Evolutionary conservation across 768 basidiomycete genomes (phyloP).

Genomic region (Pisolithus orientalis): DNA sequence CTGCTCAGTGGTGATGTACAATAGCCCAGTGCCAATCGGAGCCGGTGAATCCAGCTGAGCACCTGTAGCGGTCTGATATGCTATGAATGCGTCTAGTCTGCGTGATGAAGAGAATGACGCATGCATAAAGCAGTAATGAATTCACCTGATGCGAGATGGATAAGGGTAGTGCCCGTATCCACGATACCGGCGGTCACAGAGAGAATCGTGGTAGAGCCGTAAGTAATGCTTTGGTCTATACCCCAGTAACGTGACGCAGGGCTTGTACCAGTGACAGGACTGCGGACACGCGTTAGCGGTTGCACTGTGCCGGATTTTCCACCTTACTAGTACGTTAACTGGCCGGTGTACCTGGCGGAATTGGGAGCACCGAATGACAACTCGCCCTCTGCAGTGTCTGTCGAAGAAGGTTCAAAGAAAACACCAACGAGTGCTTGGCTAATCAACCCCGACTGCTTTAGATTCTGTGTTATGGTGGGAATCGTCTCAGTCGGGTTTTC

Average conservation of each 20-base stretch:
- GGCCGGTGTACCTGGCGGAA: too few relatives aligned
- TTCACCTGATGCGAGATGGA: slow-evolving; percentile 40
- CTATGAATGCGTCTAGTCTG: slow-evolving; percentile 31
- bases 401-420: not conserved
- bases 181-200: slow-evolving; percentile 48
- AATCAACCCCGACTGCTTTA: not conserved
- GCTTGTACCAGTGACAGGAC: slow-evolving; percentile 38
- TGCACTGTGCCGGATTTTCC: too few relatives aligned
- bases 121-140: not conserved
- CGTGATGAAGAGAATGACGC: not conserved
- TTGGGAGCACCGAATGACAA: slow-evolving; percentile 26
- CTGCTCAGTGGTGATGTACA: slow-evolving; percentile 45
- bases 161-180: slow-evolving; percentile 52
- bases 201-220: slow-evolving; percentile 43
- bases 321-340: too few relatives aligned
- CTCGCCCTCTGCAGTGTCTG: slow-evolving; percentile 9
- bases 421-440: not conserved
- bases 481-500: slow-evolving; percentile 2
- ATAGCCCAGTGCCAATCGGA: slow-evolving; percentile 35
- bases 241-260: slow-evolving; percentile 54
- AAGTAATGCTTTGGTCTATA: slow-evolving; percentile 49
- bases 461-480: slow-evolving; percentile 19
- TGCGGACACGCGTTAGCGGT: too few relatives aligned
- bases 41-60: slow-evolving; percentile 19
- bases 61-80: slow-evolving; percentile 42